These are phyloP conservation scores for Globisporangium echinulatum DNA, from an alignment of 352 stramenopile genomes.

Conservation along the genomic window DNA sequence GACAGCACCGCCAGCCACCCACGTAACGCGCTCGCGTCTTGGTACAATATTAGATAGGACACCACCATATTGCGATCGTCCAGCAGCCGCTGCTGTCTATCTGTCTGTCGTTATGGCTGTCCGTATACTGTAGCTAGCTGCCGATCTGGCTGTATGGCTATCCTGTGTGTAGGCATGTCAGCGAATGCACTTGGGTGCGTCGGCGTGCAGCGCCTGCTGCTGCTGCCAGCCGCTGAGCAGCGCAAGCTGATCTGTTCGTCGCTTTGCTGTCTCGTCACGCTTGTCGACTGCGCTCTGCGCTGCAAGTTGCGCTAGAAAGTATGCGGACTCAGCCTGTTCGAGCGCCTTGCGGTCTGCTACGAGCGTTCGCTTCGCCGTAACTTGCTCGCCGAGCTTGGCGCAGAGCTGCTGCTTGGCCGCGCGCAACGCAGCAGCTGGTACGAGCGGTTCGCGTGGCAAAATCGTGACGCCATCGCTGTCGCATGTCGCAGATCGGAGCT, in stretches of 20 bases:
- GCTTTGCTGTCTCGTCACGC: constrained; percentile 13
- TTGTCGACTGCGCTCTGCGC: constrained; percentile 28
- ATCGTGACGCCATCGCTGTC: constrained; percentile 21
- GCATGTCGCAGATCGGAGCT: constrained; percentile 5
- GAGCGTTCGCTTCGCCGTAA: constrained; percentile 33
- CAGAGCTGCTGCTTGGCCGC: constrained; percentile 37
- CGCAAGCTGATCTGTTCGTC: constrained; percentile 28
- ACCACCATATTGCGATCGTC: neutral
- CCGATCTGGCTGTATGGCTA: neutral
- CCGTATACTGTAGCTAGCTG: neutral
- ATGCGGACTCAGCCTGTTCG: constrained; percentile 52
- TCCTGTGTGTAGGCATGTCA: neutral
- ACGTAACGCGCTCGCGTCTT: constrained; percentile 10
- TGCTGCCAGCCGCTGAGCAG: constrained; percentile 40
- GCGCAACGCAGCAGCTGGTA: constrained; percentile 22
- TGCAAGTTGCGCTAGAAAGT: constrained; percentile 43
- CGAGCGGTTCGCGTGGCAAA: constrained; percentile 29
- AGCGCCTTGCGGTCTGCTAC: constrained; percentile 26
- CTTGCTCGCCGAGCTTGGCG: constrained; percentile 37
- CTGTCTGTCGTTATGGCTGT: constrained; percentile 1
- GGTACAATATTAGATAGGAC: constrained; percentile 37
- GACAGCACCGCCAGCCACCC: neutral
- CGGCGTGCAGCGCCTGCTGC: constrained; percentile 26
- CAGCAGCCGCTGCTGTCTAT: constrained; percentile 1
- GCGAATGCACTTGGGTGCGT: constrained; percentile 5